These are phyloP conservation scores for Fusarium sp. DNA, from an alignment of 2,329 filamentous ascomycete genomes.

Conservation along the genomic window DNA sequence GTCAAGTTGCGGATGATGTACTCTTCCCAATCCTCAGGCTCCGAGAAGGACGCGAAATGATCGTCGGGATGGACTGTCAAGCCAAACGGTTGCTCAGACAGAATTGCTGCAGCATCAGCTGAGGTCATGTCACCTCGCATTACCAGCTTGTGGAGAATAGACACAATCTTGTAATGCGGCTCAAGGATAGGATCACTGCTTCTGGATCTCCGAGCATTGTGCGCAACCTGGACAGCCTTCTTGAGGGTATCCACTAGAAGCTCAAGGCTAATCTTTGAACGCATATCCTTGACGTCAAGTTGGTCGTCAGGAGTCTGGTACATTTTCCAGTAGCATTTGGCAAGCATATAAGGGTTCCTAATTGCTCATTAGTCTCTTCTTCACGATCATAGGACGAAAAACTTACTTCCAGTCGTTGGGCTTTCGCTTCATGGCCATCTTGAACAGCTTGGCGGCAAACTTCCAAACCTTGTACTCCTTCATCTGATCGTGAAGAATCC, in stretches of 20 bases:
- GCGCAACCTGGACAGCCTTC: constrained; percentile 63
- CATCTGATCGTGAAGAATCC: constrained; percentile 67
- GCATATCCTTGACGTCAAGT: constrained; percentile 58
- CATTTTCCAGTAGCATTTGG: constrained; percentile 75
- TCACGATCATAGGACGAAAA: background rate
- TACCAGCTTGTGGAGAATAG: constrained; percentile 85
- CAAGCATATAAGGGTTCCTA: constrained; percentile 70
- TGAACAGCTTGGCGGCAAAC: constrained; percentile 68
- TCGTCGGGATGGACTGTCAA: constrained; percentile 49
- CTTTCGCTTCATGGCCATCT: constrained; percentile 65
- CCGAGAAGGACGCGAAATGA: constrained; percentile 50
- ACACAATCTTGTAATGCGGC: constrained; percentile 91
- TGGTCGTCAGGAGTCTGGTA: constrained; percentile 61
- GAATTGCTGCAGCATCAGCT: constrained; percentile 63
- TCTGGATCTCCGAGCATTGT: constrained; percentile 65
- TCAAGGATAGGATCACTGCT: constrained; percentile 84
- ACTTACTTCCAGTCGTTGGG: constrained; percentile 69
- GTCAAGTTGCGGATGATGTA: constrained; percentile 65
- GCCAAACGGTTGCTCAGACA: constrained; percentile 68
- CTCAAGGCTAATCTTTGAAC: constrained; percentile 48
- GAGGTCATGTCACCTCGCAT: constrained; percentile 60
- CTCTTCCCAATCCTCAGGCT: constrained; percentile 70
- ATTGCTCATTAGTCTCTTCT: constrained; percentile 39
- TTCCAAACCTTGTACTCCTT: constrained; percentile 72
- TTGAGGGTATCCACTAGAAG: constrained; percentile 63